These are phyloP conservation scores for Colletotrichum limetticola DNA, from an alignment of 2,329 filamentous ascomycete genomes.

Conservation along the genomic window DNA sequence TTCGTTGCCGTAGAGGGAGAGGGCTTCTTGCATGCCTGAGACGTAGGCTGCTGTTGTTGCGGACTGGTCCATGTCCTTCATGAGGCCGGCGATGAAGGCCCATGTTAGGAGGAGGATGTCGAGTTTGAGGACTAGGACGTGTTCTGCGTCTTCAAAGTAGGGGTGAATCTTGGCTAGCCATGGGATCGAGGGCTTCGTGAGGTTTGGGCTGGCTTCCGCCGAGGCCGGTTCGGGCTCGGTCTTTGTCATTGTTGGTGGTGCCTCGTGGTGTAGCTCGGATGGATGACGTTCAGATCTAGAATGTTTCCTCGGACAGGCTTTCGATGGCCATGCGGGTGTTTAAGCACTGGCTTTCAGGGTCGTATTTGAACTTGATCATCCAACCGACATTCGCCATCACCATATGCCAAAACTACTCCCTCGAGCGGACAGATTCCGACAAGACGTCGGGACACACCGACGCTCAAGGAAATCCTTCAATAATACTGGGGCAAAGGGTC, in stretches of 20 bases:
- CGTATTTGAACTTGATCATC: neutral
- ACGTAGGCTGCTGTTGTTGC: constrained; percentile 41
- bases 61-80: constrained; percentile 45
- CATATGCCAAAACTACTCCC: neutral
- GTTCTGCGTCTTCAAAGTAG: constrained; percentile 42
- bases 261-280: neutral
- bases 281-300: neutral
- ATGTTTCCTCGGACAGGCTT: neutral
- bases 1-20: constrained; percentile 39
- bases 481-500: neutral
- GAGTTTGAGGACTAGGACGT: constrained; percentile 43
- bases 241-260: neutral
- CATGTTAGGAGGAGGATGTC: constrained; percentile 39
- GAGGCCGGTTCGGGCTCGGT: neutral
- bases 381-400: neutral
- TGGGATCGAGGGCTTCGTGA: neutral
- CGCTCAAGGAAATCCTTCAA: neutral
- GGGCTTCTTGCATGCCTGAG: constrained; percentile 41
- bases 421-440: neutral
- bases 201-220: neutral
- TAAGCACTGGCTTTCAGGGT: neutral
- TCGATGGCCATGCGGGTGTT: neutral
- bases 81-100: constrained; percentile 28
- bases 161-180: constrained; percentile 45
- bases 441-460: neutral